Base-by-base conservation (phyloP, 176 grass and related monocot genomes). In the Canna indica region DNA sequence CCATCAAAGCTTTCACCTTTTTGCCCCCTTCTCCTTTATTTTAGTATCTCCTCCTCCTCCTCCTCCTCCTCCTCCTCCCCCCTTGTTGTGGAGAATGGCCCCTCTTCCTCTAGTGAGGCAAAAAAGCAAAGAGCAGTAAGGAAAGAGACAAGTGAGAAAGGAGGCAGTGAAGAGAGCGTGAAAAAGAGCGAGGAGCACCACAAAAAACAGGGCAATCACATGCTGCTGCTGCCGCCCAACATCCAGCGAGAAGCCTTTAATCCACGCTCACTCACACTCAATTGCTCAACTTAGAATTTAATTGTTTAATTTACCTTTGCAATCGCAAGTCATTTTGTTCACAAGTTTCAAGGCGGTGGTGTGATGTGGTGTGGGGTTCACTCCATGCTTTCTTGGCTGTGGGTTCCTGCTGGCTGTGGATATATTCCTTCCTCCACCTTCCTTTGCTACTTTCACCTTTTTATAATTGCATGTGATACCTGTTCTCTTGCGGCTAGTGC, bases 1-100 rank as follows among this genome's bases (percentile, higher is more conserved):
- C 34, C 71, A 60, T 60, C 35, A 73, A 75, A 76, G 77, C 76
- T 76, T 64, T 72, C 75, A 70, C 29, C 72, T 67, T 79, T 62
- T 84, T 13, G 20, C 20, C 29, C 14, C 63, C 35, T 38, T n/a
- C 14, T 22, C 35, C 35, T 25, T 38, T 38, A 38, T 38, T 66
- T 11, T 7, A 24, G 7, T 25, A 15, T 8, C 33, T n/a, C 10
- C 20, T 13, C 22, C 63, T 36, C 34, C 32, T 12, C 18, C 32
- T 64, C 20, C 33, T n/a, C 10, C 20, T 13, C 22, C 63, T 36
- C 34, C 32, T 12, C 18, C 32, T 64, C 28, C 28, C 30, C 31
- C 29, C 29, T 7, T 22, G 33, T 15, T 31, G 68, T 4, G 41
- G 34, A 18, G 27, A 32, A 48, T 32, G 45, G 41, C 4, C 7